Evolutionary conservation across 2,329 filamentous ascomycete genomes (phyloP), one percentile per base, ranked within the genome.

Genomic region (Paracoccidioides lutzii): DNA sequence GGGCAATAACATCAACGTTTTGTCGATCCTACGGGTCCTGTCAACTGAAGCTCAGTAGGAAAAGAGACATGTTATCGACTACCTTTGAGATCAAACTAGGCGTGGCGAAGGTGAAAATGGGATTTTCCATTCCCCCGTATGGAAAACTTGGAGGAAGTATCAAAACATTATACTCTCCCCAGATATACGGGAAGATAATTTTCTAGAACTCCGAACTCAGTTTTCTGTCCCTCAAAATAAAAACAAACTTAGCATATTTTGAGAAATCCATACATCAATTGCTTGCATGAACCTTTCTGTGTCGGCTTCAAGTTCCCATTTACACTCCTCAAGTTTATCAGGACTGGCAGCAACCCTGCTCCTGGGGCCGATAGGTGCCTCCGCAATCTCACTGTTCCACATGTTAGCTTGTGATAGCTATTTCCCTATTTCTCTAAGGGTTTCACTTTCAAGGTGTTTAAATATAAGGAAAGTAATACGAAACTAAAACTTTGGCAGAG

Each of bases 1-100:
- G 93, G 1, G 93, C 93, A 71, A 98, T 95, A 22, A 97, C 91
- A 68, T 97, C 91, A 22, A 97, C 82, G 63, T 97, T 97, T 67
- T 95, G 86, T 45, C 86, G 81, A 65, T 91, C 87, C 66, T 73
- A 58, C n/a, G 32, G 33, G 3, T 38, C 14, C 10, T 43, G 30
- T 53, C 52, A 53, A 32, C 12, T 14, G 38, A 14, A 41, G 10
- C 12, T 60, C 42, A 12, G 28, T 12, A 41, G 35, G 2, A 14
- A 46, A 35, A 28, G 37, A 15, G 32, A 9, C 38, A 33, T 22
- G 30, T 7, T 50, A 35, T 53, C n/a, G 9, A 40, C 46, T 62
- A 71, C 80, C 50, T 91, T 91, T 56, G 87, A 93, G 66, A 98
- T 90, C 63, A 97, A 86, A 40, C 90, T 95, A 1, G 91, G 91